Base-by-base conservation (phyloP, 495 filamentous ascomycete genomes). In the Hypomontagnella monticulosa region DNA sequence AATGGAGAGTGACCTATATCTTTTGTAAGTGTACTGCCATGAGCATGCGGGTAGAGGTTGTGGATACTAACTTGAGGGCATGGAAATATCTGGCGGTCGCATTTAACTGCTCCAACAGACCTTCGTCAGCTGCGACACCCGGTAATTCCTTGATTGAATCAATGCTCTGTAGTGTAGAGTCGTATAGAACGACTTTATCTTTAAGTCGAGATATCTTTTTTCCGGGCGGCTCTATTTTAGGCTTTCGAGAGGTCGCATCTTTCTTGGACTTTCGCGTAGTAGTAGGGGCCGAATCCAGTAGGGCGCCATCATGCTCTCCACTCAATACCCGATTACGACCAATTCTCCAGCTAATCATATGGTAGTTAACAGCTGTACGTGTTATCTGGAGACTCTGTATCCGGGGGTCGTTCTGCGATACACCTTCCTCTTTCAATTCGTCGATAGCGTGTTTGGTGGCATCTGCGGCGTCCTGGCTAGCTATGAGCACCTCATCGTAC, bases 361-460 rank as follows among this genome's bases (percentile, higher is more conserved):
- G 89, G 72, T 94, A 98, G 74, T 96, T 96, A 23, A 97, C 91
- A 1, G 93, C 91, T 0, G 96, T 96, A 16, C 90, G 88, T 4
- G 93, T 97, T 59, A 98, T 90, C 50, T 97, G 93, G 40, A 99
- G 80, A 58, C 91, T 88, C 76, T 99, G 96, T 89, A 98, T 91
- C 42, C 93, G 85, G 48, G 84, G 83, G 70, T 99, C 95, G 52
- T 92, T 86, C 70, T 90, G 89, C n/a, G 89, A 83, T 23, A 97
- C 87, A 1, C 92, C 91, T 68, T 98, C 96, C 61, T 81, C 85
- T 42, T 84, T 83, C 23, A 97, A 80, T 71, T 97, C 95, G 57
- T 98, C 95, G 65, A 98, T 94, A 18, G 92, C 93, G 52, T 89
- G 89, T 69, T 96, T 96, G 0, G 92, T 93, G 10, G 91, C 91